These are phyloP conservation scores for Centaurea solstitialis DNA, from an alignment of 129 eudicot species.

Conservation along the genomic window DNA sequence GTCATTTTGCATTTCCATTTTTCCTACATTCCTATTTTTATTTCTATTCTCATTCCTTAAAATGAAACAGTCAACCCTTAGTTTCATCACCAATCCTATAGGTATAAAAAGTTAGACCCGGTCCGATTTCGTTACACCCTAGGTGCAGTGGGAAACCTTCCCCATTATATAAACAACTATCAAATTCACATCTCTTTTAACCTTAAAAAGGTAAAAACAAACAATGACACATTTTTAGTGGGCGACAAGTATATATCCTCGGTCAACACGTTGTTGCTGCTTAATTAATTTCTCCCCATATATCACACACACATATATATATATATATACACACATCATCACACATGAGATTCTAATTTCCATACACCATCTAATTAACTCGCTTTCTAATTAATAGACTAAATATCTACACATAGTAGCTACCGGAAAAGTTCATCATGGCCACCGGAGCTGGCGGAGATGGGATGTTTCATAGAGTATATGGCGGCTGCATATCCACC, in stretches of 20 bases:
- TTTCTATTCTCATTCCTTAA: too few species aligned
- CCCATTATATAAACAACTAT: not conserved
- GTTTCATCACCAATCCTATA: too few species aligned
- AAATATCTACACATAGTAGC: not conserved
- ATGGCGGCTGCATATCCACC: conserved; percentile 45
- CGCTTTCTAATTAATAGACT: not conserved
- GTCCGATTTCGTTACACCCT: not conserved
- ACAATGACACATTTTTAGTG: not conserved
- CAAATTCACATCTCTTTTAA: not conserved
- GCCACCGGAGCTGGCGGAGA: conserved; percentile 46
- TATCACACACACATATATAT: not conserved
- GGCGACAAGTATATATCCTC: not conserved
- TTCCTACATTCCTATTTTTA: too few species aligned
- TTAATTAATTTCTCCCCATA: not conserved
- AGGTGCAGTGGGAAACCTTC: not conserved
- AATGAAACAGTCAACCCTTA: too few species aligned
- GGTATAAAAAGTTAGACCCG: not conserved
- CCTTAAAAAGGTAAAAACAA: not conserved
- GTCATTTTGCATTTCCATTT: too few species aligned
- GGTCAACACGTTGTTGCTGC: not conserved
- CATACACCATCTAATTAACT: conserved; percentile 16
- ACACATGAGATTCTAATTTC: conserved; percentile 19
- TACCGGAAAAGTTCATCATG: conserved; percentile 25
- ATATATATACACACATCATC: not conserved
- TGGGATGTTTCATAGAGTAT: conserved; percentile 36